A percentile compares a stretch with the other conserved stretches of the same genome.
phyloP scores from a whole-genome alignment of 345 rosid genomes.

The Eutrema japonicum region DNA sequence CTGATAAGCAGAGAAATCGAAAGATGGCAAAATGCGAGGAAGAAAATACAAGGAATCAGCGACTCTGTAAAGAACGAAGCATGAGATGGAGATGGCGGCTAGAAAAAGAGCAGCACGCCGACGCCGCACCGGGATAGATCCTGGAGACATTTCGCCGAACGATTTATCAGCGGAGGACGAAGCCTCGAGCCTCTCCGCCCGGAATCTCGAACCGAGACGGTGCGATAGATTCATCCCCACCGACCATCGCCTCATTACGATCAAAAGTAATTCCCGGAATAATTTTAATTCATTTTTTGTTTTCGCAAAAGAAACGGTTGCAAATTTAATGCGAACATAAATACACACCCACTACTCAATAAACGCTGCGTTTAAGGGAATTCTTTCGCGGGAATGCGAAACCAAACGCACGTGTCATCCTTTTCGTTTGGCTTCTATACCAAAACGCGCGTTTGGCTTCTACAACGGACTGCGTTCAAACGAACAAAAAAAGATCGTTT shows the following conservation, averaged over 20 bases:
- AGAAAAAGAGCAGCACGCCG: slow-evolving; percentile 45
- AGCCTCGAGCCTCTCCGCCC: slow-evolving; percentile 32
- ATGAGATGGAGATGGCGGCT: slow-evolving; percentile 43
- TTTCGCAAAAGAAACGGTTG: slow-evolving; percentile 1
- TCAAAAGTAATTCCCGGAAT: neutral
- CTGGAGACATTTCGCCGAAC: slow-evolving; percentile 27
- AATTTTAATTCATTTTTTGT: slow-evolving; percentile 1
- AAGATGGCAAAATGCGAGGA: slow-evolving; percentile 27
- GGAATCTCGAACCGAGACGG: slow-evolving; percentile 38
- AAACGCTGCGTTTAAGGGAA: slow-evolving; percentile 13
- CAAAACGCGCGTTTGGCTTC: too few species aligned
- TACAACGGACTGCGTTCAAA: too few species aligned
- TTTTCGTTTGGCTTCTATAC: too few species aligned
- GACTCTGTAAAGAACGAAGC: slow-evolving; percentile 47
- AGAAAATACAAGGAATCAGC: slow-evolving; percentile 33
- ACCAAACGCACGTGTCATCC: too few species aligned
- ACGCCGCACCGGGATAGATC: slow-evolving; percentile 41
- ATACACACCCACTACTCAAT: neutral
- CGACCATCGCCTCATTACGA: slow-evolving; percentile 33
- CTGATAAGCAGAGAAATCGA: slow-evolving; percentile 22
- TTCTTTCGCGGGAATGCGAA: too few species aligned
- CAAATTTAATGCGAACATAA: slow-evolving; percentile 3
- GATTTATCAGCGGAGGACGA: slow-evolving; percentile 17
- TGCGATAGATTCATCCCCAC: slow-evolving; percentile 38
- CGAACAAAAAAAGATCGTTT: too few species aligned